These are phyloP conservation scores for Cladosporium austrohemisphaericum DNA, from an alignment of 2,329 filamentous ascomycete species.

Conservation along the genomic window DNA sequence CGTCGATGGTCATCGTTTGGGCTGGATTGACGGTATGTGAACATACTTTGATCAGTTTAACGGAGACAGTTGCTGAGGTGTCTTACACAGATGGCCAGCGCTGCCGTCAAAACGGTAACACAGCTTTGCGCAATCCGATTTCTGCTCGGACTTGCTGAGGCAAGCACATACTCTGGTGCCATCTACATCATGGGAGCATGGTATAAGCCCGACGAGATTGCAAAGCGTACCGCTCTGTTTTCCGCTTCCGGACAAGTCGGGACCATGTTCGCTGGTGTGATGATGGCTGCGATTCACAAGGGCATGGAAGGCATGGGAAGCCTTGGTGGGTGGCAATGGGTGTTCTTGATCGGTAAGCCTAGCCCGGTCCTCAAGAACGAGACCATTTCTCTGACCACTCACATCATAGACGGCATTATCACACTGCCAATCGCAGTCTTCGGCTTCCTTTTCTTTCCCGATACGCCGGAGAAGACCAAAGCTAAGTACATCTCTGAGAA, in stretches of 20 bases:
- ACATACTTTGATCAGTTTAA: background rate
- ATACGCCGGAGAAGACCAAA: slow-evolving; percentile 48
- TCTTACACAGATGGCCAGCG: background rate
- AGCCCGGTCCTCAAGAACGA: background rate
- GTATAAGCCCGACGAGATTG: slow-evolving; percentile 60
- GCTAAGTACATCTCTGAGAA: slow-evolving; percentile 47
- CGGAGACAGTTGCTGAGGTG: background rate
- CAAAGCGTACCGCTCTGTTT: slow-evolving; percentile 60
- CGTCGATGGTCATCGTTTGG: slow-evolving; percentile 39
- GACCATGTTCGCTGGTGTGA: slow-evolving; percentile 60
- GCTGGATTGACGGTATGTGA: slow-evolving; percentile 38
- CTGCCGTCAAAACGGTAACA: slow-evolving; percentile 28
- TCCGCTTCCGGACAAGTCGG: slow-evolving; percentile 58
- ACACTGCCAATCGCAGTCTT: slow-evolving; percentile 54
- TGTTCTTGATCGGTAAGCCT: slow-evolving; percentile 51
- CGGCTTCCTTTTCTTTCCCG: slow-evolving; percentile 54
- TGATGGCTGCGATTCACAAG: slow-evolving; percentile 52
- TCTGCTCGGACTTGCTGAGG: slow-evolving; percentile 50
- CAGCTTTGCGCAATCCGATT: slow-evolving; percentile 40
- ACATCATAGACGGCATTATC: slow-evolving; percentile 45
- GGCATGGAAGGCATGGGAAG: slow-evolving; percentile 47
- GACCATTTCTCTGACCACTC: background rate
- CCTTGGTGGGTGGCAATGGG: slow-evolving; percentile 55
- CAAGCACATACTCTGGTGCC: slow-evolving; percentile 45
- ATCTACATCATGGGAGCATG: slow-evolving; percentile 60